Percentiles rank a stretch among this genome's conserved stretches.
Conservation (phyloP, 495 filamentous ascomycete species). For the Rostrohypoxylon terebratum region DNA sequence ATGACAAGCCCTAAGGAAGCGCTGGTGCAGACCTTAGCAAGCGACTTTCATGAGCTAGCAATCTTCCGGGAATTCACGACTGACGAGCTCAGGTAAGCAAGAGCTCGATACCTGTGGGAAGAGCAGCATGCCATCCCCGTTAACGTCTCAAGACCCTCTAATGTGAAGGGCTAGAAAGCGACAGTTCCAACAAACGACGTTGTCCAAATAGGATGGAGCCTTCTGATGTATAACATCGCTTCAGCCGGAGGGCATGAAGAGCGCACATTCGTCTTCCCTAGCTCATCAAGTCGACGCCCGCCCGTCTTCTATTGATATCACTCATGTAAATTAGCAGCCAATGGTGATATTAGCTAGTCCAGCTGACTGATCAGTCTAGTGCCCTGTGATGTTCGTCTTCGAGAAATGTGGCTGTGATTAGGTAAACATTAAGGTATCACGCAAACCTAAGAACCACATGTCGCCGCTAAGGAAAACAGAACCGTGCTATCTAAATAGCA, state of each 20-base stretch:
- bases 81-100: conserved; percentile 39
- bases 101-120: conserved; percentile 19
- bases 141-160: conserved; percentile 13
- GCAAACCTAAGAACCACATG: not conserved
- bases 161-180: conserved; percentile 31
- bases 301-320: conserved; percentile 2
- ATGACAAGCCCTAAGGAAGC: conserved; percentile 38
- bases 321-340: conserved; percentile 12
- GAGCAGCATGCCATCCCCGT: conserved; percentile 13
- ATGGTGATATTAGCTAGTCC: conserved; percentile 23
- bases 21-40: conserved; percentile 39
- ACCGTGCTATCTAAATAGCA: conserved; percentile 8
- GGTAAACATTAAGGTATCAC: not conserved
- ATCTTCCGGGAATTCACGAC: conserved; percentile 45
- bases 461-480: not conserved
- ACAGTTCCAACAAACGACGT: not conserved
- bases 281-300: not conserved
- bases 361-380: conserved; percentile 1
- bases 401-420: not conserved
- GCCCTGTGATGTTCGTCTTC: conserved; percentile 3
- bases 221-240: conserved; percentile 3
- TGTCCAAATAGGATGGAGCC: conserved; percentile 4
- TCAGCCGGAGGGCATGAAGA: not conserved
- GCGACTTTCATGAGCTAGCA: conserved; percentile 40
- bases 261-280: conserved; percentile 1